These are phyloP conservation scores for Melastoma malabathricum DNA, from an alignment of 345 rosid genomes.

Conservation along the genomic window DNA sequence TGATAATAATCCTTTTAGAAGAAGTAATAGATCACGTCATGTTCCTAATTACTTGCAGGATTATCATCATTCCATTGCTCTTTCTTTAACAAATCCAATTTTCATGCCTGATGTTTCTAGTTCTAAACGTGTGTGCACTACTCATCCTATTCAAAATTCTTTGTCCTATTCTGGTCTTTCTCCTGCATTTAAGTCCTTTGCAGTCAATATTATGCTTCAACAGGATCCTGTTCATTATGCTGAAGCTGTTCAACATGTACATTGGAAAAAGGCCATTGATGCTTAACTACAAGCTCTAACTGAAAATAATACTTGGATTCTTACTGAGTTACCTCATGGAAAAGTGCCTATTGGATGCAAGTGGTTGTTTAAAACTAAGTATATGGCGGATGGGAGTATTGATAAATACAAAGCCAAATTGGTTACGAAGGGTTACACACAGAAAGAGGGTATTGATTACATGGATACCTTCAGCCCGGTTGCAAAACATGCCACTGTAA, in stretches of 20 bases:
- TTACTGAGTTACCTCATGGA: background rate
- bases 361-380: background rate
- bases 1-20: too few relatives aligned
- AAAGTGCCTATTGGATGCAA: background rate
- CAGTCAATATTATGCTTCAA: too few relatives aligned
- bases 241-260: background rate
- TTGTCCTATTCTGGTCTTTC: too few relatives aligned
- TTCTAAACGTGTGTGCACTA: too few relatives aligned
- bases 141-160: too few relatives aligned
- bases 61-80: too few relatives aligned
- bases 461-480: background rate
- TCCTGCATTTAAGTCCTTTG: background rate
- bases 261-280: background rate
- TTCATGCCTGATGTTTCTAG: too few relatives aligned
- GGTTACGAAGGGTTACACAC: background rate
- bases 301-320: background rate
- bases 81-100: too few relatives aligned
- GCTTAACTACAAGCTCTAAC: background rate
- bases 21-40: too few relatives aligned
- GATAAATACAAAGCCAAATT: background rate
- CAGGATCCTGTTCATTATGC: background rate
- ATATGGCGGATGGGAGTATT: background rate
- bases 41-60: too few relatives aligned
- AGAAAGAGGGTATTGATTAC: conserved; percentile 1
- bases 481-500: background rate